These are phyloP conservation scores for Schizosaccharomyces japonicus DNA, from an alignment of 805 yeast species.

Conservation along the genomic window DNA sequence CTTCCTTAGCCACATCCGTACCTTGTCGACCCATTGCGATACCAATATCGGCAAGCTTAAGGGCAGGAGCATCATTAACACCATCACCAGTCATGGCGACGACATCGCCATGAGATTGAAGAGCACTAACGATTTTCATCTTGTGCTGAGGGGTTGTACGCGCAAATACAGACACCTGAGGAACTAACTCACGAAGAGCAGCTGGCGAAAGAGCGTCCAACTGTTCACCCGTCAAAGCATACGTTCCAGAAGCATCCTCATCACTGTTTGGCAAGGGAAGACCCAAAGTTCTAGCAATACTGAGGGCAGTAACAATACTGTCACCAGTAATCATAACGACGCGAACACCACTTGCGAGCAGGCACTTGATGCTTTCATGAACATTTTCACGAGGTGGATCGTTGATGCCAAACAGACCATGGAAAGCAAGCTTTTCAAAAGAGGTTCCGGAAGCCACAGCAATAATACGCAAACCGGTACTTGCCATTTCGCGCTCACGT, in stretches of 20 bases:
- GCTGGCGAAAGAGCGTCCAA: conserved; percentile 52
- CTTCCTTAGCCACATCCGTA: conserved; percentile 95
- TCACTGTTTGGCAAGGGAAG: conserved; percentile 28
- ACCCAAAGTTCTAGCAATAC: conserved; percentile 75
- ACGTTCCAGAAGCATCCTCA: conserved; percentile 28
- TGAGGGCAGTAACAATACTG: conserved; percentile 61
- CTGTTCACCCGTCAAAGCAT: conserved; percentile 49
- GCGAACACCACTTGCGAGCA: conserved; percentile 82
- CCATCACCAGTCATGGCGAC: conserved; percentile 99
- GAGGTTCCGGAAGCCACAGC: conserved; percentile 39
- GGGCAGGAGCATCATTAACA: conserved; percentile 95
- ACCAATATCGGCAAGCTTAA: conserved; percentile 87
- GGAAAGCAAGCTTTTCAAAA: conserved; percentile 27
- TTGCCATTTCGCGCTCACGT: conserved; percentile 43
- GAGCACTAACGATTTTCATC: conserved; percentile 66
- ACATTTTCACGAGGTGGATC: conserved; percentile 94
- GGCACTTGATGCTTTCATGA: conserved; percentile 41
- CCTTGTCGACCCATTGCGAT: conserved; percentile 72
- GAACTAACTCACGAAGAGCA: conserved; percentile 49
- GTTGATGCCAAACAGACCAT: conserved; percentile 83
- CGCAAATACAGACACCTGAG: conserved; percentile 71
- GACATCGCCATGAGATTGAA: conserved; percentile 83
- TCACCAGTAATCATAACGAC: conserved; percentile 98
- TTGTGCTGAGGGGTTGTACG: conserved; percentile 91
- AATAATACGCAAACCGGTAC: conserved; percentile 65